Base-by-base conservation (phyloP, 2,329 filamentous ascomycete genomes). In the Cladophialophora psammophila region DNA sequence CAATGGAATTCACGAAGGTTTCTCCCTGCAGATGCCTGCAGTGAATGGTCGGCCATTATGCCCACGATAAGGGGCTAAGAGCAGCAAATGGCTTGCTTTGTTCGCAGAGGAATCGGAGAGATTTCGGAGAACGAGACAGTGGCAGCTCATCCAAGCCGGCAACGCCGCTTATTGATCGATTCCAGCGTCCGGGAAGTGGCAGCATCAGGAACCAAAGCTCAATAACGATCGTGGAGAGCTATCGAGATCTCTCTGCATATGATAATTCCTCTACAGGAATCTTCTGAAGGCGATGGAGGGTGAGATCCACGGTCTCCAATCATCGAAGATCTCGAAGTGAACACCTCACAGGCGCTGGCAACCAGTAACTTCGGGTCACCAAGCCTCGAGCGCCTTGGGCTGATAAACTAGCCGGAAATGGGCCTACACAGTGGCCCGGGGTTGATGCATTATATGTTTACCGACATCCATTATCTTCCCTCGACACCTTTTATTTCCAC, bases 401-500 rank as follows among this genome's bases (percentile, higher is more conserved):
- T 50, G 45, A 50, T 50, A 50, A 50, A 50, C 45, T 50, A 50
- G 26, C 45, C 45, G 26, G 18, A 50, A 50, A 26, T 31, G 45
- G 45, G 45, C 18, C 26, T 50, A 20, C 20, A 50, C 18, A 20
- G 45, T 20, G 45, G 45, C 45, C 45, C 45, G 26, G 9, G 45
- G 45, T 31, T 12, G 45, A 50, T 50, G 45, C 18, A 31, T 50
- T 50, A 50, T 50, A 18, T 50, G 26, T 31, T 50, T 15, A 4
- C 26, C 20, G 45, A 50, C 18, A 50, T 50, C 26, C 26, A 26
- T 26, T 26, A 26, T 26, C 26, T 26, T 26, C 26, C 26, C 26
- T 45, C n/a, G 40, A 45, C 40, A 45, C n/a, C 4, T 55, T 55
- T 55, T 38, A 26, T 55, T 55, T 55, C 53, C 53, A 35, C 35